Conservation (phyloP, 345 rosid species). For the Durio zibethinus region DNA sequence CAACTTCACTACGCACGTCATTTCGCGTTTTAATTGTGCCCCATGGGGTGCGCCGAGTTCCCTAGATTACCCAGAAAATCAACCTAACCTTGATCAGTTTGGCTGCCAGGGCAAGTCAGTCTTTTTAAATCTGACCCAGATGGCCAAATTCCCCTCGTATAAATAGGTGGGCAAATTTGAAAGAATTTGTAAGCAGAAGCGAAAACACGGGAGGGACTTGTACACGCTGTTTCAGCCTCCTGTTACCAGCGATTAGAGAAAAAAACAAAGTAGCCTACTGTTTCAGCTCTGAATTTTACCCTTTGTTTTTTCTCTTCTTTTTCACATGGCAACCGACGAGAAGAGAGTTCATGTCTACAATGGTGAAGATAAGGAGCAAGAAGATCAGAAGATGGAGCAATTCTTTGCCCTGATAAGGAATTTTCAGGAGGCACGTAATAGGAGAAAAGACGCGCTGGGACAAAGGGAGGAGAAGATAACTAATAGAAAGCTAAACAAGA, state of each 20-base stretch:
- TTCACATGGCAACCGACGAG: slow-evolving; percentile 14
- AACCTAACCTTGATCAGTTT: not conserved
- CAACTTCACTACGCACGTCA: not conserved
- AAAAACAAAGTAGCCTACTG: too few species aligned
- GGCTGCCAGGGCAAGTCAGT: not conserved
- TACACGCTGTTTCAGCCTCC: not conserved
- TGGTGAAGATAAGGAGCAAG: slow-evolving; percentile 9
- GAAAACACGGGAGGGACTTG: not conserved
- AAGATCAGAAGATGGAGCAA: slow-evolving; percentile 24
- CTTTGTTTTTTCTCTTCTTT: not conserved
- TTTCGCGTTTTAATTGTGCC: not conserved
- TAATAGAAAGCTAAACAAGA: not conserved
- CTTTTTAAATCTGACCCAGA: not conserved
- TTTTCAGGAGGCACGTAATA: slow-evolving; percentile 5
- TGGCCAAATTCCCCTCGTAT: not conserved
- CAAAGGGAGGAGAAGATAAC: not conserved
- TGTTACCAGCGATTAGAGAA: not conserved
- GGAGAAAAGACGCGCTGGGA: slow-evolving; percentile 3
- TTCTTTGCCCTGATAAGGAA: slow-evolving; percentile 15
- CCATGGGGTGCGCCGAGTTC: fast-evolving
- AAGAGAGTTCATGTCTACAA: not conserved
- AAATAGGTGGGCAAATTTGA: not conserved
- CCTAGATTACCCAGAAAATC: not conserved
- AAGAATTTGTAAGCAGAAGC: not conserved
- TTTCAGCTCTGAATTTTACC: not conserved